phyloP scores from a whole-genome alignment of 2,329 filamentous ascomycete species.

The Canariomyces notabilis region DNA sequence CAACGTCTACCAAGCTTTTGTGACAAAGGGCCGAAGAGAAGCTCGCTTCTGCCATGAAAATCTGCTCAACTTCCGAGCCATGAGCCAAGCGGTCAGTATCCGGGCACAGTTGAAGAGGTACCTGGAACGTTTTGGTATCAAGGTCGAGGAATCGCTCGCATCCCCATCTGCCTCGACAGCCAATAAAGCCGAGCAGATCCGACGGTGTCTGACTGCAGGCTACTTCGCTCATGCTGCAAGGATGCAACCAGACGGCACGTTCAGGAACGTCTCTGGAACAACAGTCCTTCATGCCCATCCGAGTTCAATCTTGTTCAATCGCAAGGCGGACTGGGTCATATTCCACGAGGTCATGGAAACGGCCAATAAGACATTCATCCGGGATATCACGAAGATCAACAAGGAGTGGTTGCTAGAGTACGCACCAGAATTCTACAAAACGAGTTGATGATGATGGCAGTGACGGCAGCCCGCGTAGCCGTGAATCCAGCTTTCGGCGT shows the following conservation, averaged over 20 bases:
- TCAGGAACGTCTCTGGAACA: constrained; percentile 76
- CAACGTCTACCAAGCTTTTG: constrained; percentile 88
- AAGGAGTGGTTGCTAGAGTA: constrained; percentile 90
- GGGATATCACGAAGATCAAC: constrained; percentile 89
- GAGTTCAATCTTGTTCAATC: constrained; percentile 89
- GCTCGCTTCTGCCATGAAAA: constrained; percentile 83
- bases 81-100: constrained; percentile 79
- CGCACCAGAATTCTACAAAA: constrained; percentile 74
- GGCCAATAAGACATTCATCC: constrained; percentile 79
- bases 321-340: constrained; percentile 93
- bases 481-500: too few species aligned
- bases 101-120: constrained; percentile 81
- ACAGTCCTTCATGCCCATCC: constrained; percentile 82
- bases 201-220: constrained; percentile 78
- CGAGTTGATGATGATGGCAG: constrained; percentile 34
- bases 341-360: constrained; percentile 94
- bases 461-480: constrained; percentile 5
- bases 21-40: constrained; percentile 77
- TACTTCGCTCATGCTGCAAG: constrained; percentile 91
- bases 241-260: constrained; percentile 91
- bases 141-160: constrained; percentile 58
- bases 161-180: constrained; percentile 29
- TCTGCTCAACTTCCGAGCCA: constrained; percentile 77
- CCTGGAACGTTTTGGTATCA: constrained; percentile 77
- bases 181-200: constrained; percentile 64